Percentiles rank a stretch among this genome's conserved stretches.
Evolutionary conservation across 1,139 yeast genomes (phyloP).

Genomic region (Nematodospora anomalae): DNA sequence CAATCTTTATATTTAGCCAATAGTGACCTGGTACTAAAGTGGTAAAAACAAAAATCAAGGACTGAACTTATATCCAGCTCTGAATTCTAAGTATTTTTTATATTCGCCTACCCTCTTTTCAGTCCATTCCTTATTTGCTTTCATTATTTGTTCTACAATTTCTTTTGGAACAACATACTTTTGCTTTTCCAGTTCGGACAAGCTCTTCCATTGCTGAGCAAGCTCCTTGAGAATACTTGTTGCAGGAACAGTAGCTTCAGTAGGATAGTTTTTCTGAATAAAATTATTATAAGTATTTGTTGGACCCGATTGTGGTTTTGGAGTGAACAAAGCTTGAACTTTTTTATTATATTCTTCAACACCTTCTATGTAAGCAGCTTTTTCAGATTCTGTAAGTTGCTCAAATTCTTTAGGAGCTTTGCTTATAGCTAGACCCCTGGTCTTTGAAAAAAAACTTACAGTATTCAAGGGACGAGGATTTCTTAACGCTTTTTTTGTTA

Average conservation of each 20-base stretch:
- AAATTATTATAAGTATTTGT: constrained; percentile 31
- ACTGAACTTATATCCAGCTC: constrained; percentile 5
- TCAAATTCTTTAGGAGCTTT: constrained; percentile 12
- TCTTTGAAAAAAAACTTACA: constrained; percentile 17
- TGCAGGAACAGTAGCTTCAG: constrained; percentile 21
- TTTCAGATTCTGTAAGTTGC: constrained; percentile 25
- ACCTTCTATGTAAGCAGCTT: constrained; percentile 22
- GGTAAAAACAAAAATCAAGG: no score
- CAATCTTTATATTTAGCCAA: no score
- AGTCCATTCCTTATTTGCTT: constrained; percentile 30
- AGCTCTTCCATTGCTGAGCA: constrained; percentile 30
- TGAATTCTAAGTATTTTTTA: constrained; percentile 14
- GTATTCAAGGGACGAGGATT: constrained; percentile 4
- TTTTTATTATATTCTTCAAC: constrained; percentile 32
- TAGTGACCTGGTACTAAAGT: no score
- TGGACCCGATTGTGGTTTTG: constrained; percentile 42
- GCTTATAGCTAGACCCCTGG: constrained; percentile 14
- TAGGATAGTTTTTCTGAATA: constrained; percentile 29
- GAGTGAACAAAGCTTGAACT: constrained; percentile 25
- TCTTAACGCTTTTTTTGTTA: constrained; percentile 11
- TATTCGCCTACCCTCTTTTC: constrained; percentile 25
- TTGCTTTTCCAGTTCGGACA: constrained; percentile 31
- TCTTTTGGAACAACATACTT: constrained; percentile 23
- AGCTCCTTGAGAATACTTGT: constrained; percentile 29
- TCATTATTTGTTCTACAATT: constrained; percentile 18